Conservation (phyloP, 2,329 filamentous ascomycete genomes). For the Pseudogymnoascus sp. region DNA sequence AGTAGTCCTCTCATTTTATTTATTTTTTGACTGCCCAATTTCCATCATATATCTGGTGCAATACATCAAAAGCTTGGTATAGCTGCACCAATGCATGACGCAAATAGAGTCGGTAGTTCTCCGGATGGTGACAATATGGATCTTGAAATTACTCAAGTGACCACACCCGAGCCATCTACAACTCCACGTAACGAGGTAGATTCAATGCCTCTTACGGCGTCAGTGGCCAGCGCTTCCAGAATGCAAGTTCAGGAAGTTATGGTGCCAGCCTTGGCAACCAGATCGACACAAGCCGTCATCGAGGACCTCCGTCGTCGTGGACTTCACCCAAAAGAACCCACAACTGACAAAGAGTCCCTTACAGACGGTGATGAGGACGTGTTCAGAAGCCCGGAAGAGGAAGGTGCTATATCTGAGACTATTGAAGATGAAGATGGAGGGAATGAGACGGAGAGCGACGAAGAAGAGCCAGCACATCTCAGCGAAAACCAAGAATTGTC, state of each 20-base stretch:
- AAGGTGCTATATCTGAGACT: no score
- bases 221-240: background rate
- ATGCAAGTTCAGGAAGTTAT: background rate
- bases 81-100: background rate
- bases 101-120: background rate
- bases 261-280: conserved; percentile 19
- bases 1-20: background rate
- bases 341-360: background rate
- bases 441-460: conserved; percentile 14
- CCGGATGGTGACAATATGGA: background rate
- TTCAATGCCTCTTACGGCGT: background rate
- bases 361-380: background rate
- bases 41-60: background rate
- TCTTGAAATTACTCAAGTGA: background rate
- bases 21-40: background rate
- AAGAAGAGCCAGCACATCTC: background rate
- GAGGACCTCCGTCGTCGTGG: conserved; percentile 20
- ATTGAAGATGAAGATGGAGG: background rate
- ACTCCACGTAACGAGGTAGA: background rate
- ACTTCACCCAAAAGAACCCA: background rate
- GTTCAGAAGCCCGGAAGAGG: background rate
- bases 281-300: conserved; percentile 25
- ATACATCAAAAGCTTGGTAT: background rate
- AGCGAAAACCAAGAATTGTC: background rate
- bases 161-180: background rate